These are phyloP conservation scores for Melampsora americana DNA, from an alignment of 1,284 basidiomycete genomes.

Conservation along the genomic window DNA sequence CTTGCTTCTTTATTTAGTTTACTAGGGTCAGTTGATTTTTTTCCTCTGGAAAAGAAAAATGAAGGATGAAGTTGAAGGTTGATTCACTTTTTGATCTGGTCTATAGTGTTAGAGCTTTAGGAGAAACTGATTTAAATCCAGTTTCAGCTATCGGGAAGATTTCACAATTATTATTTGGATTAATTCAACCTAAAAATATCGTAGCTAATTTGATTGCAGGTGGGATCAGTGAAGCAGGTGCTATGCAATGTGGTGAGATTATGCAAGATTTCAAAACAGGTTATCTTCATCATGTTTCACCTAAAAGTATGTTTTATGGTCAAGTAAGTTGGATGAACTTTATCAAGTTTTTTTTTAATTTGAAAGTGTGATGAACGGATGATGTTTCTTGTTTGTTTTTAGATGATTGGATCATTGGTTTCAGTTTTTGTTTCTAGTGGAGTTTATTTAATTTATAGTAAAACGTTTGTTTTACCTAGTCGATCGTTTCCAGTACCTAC, in stretches of 20 bases:
- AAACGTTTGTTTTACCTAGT: constrained; percentile 70
- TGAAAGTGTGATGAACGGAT: background rate
- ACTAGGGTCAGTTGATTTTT: constrained; percentile 33
- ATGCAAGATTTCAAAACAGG: constrained; percentile 99
- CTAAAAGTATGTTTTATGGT: constrained; percentile 54
- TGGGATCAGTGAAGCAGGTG: constrained; percentile 91
- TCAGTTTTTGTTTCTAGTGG: constrained; percentile 84
- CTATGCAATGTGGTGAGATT: constrained; percentile 92
- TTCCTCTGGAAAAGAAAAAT: too few species aligned
- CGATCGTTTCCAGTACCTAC: constrained; percentile 90
- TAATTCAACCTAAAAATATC: constrained; percentile 78
- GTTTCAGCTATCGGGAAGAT: constrained; percentile 91
- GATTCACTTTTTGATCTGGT: background rate
- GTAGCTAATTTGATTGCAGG: constrained; percentile 95
- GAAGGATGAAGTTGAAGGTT: background rate
- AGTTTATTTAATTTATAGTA: constrained; percentile 81
- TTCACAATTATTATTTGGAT: constrained; percentile 86
- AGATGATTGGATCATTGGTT: constrained; percentile 78
- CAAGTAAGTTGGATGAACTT: constrained; percentile 56
- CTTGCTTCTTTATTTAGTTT: constrained; percentile 43
- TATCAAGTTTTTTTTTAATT: constrained; percentile 64
- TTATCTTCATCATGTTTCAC: constrained; percentile 64
- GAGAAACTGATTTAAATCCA: constrained; percentile 53
- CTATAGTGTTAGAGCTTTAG: constrained; percentile 48
- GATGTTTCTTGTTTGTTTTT: constrained; percentile 57